Percentiles rank a stretch among this genome's conserved stretches.
phyloP scores from a whole-genome alignment of 108 stramenopile species.

The Fragilariopsis cylindrus region DNA sequence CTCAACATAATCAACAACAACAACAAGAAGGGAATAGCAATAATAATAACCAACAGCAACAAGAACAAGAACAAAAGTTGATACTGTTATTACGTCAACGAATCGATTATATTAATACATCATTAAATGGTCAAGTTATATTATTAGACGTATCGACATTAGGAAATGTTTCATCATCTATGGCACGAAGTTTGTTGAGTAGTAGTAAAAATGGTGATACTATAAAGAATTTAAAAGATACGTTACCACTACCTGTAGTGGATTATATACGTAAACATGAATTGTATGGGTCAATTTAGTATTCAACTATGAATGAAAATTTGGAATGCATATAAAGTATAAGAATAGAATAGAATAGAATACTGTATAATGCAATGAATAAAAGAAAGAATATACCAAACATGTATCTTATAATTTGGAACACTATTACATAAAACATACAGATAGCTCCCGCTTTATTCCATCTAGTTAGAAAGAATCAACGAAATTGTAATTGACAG shows the following conservation, averaged over 20 bases:
- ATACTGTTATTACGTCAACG: not conserved
- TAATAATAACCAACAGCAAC: not conserved
- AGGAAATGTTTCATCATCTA: constrained; percentile 57
- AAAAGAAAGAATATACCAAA: not conserved
- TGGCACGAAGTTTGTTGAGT: constrained; percentile 35
- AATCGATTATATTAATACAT: constrained; percentile 19
- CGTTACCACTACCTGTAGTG: constrained; percentile 49
- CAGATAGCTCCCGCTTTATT: no score
- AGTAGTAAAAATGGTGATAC: constrained; percentile 11
- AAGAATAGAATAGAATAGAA: no score
- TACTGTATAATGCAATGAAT: not conserved
- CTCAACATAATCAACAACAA: not conserved
- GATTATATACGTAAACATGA: constrained; percentile 58
- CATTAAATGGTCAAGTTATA: constrained; percentile 28
- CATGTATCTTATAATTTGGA: not conserved
- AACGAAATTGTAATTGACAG: no score
- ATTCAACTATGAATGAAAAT: not conserved
- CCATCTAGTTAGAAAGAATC: no score
- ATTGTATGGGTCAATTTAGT: constrained; percentile 42
- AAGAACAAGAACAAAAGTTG: no score
- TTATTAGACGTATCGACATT: constrained; percentile 50
- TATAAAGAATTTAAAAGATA: constrained; percentile 29
- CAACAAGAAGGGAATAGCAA: not conserved
- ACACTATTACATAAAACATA: no score
- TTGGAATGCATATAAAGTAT: constrained; percentile 20